Evolutionary conservation across 2,329 filamentous ascomycete genomes (phyloP).

Genomic region (Pseudogymnoascus sp.): DNA sequence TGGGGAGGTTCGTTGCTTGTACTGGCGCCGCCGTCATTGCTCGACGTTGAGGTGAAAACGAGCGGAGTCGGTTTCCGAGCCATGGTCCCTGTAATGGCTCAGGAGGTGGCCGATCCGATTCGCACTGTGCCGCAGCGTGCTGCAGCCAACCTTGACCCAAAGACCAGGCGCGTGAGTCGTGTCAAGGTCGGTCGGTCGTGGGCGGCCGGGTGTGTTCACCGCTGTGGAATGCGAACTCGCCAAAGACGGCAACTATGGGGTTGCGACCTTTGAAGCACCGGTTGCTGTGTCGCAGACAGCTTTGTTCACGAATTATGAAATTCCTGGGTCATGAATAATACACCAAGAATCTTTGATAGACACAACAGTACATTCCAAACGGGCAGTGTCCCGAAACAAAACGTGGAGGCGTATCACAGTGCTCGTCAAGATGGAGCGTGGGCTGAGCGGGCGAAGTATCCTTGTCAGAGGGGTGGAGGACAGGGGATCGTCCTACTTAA

Average conservation of each 20-base stretch:
- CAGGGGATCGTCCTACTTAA: constrained; percentile 3
- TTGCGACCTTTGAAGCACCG: not conserved
- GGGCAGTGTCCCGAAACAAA: not conserved
- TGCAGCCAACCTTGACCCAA: constrained; percentile 8
- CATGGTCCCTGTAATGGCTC: constrained; percentile 2
- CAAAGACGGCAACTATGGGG: constrained; percentile 3
- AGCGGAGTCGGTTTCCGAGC: constrained; percentile 5
- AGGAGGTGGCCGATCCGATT: not conserved
- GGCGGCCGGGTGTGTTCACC: not conserved
- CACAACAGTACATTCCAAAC: not conserved
- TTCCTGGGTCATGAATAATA: not conserved
- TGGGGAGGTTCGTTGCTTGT: not conserved
- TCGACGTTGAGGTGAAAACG: not conserved
- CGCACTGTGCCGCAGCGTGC: not conserved
- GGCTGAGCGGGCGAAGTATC: not conserved
- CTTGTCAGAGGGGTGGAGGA: not conserved
- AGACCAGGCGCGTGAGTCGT: constrained; percentile 1
- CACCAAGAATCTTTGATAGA: not conserved
- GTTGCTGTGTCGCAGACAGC: not conserved
- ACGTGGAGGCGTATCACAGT: constrained; percentile 3
- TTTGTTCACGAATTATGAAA: constrained; percentile 1
- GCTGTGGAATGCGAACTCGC: not conserved
- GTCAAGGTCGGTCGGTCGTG: not conserved
- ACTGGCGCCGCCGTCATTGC: not conserved
- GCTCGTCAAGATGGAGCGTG: not conserved